These are phyloP conservation scores for Echinosophora koreensis DNA, from an alignment of 306 rosid species.

Conservation along the genomic window DNA sequence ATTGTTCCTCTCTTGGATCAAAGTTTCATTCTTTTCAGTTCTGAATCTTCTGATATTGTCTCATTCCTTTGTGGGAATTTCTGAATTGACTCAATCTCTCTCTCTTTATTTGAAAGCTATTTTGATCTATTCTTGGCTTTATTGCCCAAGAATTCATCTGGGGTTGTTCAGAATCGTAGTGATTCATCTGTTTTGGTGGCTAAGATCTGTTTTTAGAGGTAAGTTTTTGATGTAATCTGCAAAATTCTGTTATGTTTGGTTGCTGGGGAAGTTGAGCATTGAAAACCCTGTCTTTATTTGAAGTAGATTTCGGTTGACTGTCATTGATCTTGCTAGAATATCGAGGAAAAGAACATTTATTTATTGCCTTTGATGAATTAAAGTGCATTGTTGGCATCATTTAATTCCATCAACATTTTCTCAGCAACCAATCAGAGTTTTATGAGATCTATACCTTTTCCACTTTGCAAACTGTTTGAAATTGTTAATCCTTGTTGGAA, in stretches of 20 bases:
- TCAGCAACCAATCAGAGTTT: background rate
- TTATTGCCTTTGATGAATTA: background rate
- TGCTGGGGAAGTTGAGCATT: conserved; percentile 8
- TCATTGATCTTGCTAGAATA: conserved; percentile 12
- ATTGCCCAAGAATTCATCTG: conserved; percentile 24
- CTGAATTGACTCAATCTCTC: conserved; percentile 24
- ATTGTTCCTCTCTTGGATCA: conserved; percentile 48
- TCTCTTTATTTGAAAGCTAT: conserved; percentile 28
- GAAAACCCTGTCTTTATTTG: conserved; percentile 6
- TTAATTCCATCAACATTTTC: background rate
- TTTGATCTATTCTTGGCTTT: conserved; percentile 44
- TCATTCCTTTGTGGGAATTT: conserved; percentile 28
- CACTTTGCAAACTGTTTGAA: conserved; percentile 18
- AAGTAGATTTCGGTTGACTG: conserved; percentile 39
- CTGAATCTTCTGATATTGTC: conserved; percentile 17
- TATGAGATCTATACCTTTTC: conserved; percentile 37
- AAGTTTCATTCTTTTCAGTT: conserved; percentile 41
- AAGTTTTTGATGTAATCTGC: conserved; percentile 30
- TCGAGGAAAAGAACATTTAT: background rate
- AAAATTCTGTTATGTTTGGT: conserved; percentile 16
- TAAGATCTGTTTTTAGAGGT: conserved; percentile 53
- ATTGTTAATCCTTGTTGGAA: conserved; percentile 45
- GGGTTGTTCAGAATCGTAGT: conserved; percentile 32
- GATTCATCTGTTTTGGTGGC: conserved; percentile 33
- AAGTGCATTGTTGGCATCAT: conserved; percentile 10